These are phyloP conservation scores for Trypanosoma mega DNA, from an alignment of 208 protist species.

Conservation along the genomic window DNA sequence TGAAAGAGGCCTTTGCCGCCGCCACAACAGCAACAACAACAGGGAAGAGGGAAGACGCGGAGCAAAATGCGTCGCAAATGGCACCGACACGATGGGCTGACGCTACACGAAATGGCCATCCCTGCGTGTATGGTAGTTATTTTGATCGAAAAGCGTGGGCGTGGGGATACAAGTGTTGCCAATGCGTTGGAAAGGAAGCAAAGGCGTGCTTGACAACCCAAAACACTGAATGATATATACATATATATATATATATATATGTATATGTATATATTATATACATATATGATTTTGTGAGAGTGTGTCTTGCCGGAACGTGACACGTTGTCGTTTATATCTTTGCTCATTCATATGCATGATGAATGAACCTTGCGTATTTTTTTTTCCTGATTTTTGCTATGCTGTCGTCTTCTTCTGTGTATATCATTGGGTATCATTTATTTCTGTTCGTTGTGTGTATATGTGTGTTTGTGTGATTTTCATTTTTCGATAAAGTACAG, in stretches of 20 bases:
- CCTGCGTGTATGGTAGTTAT: conserved; percentile 69
- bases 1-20: conserved; percentile 17
- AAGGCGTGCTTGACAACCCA: conserved; percentile 25
- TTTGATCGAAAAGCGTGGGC: conserved; percentile 51
- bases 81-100: not conserved
- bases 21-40: conserved; percentile 10
- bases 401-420: conserved; percentile 6
- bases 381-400: conserved; percentile 14
- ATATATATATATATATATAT: too few species aligned
- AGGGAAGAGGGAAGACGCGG: not conserved
- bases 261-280: too few species aligned
- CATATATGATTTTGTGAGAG: too few species aligned
- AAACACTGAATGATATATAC: not conserved
- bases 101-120: conserved; percentile 49
- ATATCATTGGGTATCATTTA: not conserved
- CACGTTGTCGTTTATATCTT: too few species aligned
- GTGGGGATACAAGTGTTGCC: conserved; percentile 87
- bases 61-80: not conserved
- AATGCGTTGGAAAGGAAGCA: conserved; percentile 44
- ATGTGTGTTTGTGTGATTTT: conserved; percentile 12
- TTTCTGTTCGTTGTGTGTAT: conserved; percentile 1
- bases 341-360: too few species aligned
- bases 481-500: too few species aligned
- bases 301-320: too few species aligned
- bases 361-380: conserved; percentile 3